Percentiles rank a stretch among this genome's conserved stretches.
Conservation (phyloP, 306 rosid genomes). For the Citrullus amarus region DNA sequence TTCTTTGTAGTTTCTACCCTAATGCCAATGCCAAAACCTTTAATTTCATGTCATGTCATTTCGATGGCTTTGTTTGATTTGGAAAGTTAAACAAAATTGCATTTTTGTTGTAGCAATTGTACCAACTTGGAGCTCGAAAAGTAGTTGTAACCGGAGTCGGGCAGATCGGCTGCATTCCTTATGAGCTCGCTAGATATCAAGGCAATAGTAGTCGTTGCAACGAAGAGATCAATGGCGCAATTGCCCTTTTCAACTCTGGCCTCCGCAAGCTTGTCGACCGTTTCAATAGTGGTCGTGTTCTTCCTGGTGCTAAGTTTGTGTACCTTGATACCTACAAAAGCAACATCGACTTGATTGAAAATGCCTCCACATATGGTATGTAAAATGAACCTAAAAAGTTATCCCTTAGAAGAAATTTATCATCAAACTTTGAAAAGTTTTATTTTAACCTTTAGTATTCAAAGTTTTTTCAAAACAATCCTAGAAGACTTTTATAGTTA, state of each 20-base stretch:
- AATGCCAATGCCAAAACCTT: background rate
- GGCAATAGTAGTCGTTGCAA: conserved; percentile 61
- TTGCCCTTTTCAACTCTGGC: conserved; percentile 57
- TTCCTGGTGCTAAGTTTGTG: conserved; percentile 79
- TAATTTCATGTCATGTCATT: background rate
- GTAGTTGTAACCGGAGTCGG: conserved; percentile 69
- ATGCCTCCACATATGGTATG: conserved; percentile 37
- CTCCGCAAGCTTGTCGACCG: conserved; percentile 45
- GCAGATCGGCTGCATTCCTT: conserved; percentile 89
- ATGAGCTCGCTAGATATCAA: conserved; percentile 50
- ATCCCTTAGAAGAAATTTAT: too few species aligned
- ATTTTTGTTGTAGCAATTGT: conserved; percentile 42
- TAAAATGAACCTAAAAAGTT: background rate
- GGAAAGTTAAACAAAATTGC: background rate
- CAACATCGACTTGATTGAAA: conserved; percentile 36
- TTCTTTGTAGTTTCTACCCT: too few species aligned
- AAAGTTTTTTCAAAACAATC: too few species aligned
- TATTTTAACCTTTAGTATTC: too few species aligned
- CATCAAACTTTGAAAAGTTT: too few species aligned
- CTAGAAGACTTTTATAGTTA: too few species aligned
- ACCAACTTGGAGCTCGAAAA: conserved; percentile 75
- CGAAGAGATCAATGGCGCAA: conserved; percentile 59
- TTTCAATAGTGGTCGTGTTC: conserved; percentile 55
- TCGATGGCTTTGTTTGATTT: background rate
- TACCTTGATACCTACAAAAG: conserved; percentile 54